Percentiles rank a stretch among this genome's conserved stretches.
Evolutionary conservation across 108 stramenopile species (phyloP).

Genomic region (Schizochytrium sp.): DNA sequence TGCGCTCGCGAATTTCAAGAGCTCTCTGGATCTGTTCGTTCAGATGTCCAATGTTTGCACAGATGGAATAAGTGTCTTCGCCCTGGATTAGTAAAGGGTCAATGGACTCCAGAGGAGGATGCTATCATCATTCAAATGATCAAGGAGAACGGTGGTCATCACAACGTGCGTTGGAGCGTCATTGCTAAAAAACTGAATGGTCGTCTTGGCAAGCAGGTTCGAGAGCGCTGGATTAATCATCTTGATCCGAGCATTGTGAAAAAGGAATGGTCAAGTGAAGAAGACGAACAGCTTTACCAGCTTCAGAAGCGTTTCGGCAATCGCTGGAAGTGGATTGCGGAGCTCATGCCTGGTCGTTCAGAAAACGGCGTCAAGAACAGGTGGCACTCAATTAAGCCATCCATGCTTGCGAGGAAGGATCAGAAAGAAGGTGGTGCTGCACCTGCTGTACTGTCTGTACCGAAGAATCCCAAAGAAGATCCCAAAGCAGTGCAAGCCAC

Average conservation of each 20-base stretch:
- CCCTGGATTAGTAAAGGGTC: constrained; percentile 74
- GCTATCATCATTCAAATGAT: constrained; percentile 80
- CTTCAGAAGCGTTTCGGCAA: constrained; percentile 87
- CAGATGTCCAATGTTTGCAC: constrained; percentile 63
- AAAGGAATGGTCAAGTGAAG: constrained; percentile 91
- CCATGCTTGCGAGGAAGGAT: constrained; percentile 9
- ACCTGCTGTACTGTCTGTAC: not conserved
- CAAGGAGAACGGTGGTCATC: constrained; percentile 68
- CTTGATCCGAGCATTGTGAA: constrained; percentile 94
- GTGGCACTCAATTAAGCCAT: constrained; percentile 58
- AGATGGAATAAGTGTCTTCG: constrained; percentile 69
- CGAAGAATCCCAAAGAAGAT: constrained; percentile 34
- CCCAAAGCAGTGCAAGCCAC: constrained; percentile 20
- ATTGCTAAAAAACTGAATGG: constrained; percentile 93
- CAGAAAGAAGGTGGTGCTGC: not conserved
- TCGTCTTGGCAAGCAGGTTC: constrained; percentile 96
- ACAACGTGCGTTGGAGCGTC: constrained; percentile 86
- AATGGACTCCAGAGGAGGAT: constrained; percentile 93
- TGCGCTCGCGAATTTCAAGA: constrained; percentile 82
- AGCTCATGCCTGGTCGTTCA: constrained; percentile 80
- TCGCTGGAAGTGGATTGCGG: constrained; percentile 92
- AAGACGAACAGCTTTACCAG: constrained; percentile 84
- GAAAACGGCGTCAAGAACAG: constrained; percentile 60
- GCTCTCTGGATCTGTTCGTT: constrained; percentile 8
- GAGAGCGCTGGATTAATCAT: constrained; percentile 98